These are phyloP conservation scores for Fusarium tricinctum DNA, from an alignment of 2,329 filamentous ascomycete species.

Conservation along the genomic window DNA sequence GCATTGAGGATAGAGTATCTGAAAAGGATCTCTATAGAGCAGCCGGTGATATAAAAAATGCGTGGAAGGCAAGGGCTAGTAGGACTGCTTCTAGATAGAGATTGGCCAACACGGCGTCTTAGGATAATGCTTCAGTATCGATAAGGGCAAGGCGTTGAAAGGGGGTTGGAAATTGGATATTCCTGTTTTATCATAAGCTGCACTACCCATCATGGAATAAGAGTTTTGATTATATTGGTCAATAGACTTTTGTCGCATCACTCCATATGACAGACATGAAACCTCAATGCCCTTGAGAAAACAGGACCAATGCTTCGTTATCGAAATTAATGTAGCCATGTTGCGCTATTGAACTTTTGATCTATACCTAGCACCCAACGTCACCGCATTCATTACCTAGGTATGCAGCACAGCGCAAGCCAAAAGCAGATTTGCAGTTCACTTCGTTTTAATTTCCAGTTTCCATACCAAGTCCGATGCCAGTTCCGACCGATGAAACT, in stretches of 20 bases:
- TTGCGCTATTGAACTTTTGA: conserved; percentile 33
- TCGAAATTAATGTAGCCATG: conserved; percentile 8
- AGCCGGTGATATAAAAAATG: conserved; percentile 79
- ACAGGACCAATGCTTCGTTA: background rate
- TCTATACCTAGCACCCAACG: conserved; percentile 41
- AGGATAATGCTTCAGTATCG: conserved; percentile 33
- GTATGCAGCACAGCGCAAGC: conserved; percentile 40
- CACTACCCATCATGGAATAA: background rate
- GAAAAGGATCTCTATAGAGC: conserved; percentile 82
- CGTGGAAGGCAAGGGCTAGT: conserved; percentile 75
- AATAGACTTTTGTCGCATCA: background rate
- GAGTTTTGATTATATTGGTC: background rate
- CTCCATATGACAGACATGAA: background rate
- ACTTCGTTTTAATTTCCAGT: conserved; percentile 45
- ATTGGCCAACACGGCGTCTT: conserved; percentile 35
- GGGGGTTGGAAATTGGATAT: conserved; percentile 1
- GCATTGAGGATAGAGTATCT: conserved; percentile 87
- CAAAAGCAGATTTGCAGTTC: conserved; percentile 43
- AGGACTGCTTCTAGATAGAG: conserved; percentile 56
- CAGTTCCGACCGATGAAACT: conserved; percentile 30
- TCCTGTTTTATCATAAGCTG: conserved; percentile 1
- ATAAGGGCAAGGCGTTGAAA: conserved; percentile 43
- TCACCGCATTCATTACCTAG: conserved; percentile 47
- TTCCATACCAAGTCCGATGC: conserved; percentile 42
- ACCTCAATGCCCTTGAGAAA: background rate